Conservation (phyloP, 2,329 filamentous ascomycete genomes). For the Fusarium sp. region DNA sequence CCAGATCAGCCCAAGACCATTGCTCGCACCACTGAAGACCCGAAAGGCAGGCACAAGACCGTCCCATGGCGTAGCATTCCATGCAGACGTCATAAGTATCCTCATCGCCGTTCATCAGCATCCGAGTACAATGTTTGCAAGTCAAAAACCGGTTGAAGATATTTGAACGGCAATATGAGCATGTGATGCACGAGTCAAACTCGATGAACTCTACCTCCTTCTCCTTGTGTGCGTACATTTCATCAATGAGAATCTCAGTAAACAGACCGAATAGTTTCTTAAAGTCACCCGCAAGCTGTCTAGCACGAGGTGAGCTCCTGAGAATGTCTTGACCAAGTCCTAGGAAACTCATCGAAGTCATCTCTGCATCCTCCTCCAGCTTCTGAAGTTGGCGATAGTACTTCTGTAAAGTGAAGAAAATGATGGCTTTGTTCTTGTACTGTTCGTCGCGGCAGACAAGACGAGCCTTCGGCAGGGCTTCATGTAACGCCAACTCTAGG, state of each 20-base stretch:
- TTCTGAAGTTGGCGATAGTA: conserved; percentile 74
- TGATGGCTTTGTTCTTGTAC: conserved; percentile 97
- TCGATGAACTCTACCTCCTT: conserved; percentile 79
- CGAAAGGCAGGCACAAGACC: conserved; percentile 90
- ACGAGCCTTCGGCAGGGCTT: conserved; percentile 88
- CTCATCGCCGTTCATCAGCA: conserved; percentile 73
- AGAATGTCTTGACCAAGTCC: conserved; percentile 61
- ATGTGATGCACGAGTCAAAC: conserved; percentile 93
- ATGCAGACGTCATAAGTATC: conserved; percentile 97
- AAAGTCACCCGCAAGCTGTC: conserved; percentile 85
- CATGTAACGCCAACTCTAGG: conserved; percentile 83
- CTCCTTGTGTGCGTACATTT: conserved; percentile 83
- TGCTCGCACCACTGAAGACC: conserved; percentile 92
- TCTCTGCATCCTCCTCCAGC: conserved; percentile 62
- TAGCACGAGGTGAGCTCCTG: conserved; percentile 61
- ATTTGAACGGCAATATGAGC: conserved; percentile 94
- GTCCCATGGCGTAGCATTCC: conserved; percentile 98
- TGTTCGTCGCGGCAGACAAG: conserved; percentile 97
- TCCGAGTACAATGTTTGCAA: conserved; percentile 83
- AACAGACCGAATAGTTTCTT: conserved; percentile 82
- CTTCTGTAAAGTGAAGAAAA: conserved; percentile 87
- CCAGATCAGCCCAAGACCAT: conserved; percentile 84
- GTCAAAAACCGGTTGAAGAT: conserved; percentile 98
- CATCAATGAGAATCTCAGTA: conserved; percentile 82
- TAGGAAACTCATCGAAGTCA: conserved; percentile 59